Evolutionary conservation across 495 filamentous ascomycete species (phyloP).

Genomic region (Daldinia grandis): DNA sequence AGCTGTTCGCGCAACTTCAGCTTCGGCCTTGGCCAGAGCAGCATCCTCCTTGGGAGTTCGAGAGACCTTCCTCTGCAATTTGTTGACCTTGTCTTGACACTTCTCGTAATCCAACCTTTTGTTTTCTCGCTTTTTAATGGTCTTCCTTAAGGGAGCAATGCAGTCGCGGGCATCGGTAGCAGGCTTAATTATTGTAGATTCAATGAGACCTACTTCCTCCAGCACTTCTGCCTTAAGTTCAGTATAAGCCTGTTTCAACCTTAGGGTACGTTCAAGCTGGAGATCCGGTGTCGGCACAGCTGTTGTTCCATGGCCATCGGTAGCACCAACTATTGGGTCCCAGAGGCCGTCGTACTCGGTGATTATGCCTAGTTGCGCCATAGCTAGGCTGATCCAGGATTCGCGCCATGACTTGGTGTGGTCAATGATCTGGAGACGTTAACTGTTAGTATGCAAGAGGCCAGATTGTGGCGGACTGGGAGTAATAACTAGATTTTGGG

Average conservation of each 20-base stretch:
- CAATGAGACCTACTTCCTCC: slow-evolving; percentile 77
- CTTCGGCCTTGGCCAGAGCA: slow-evolving; percentile 77
- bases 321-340: slow-evolving; percentile 76
- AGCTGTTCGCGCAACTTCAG: slow-evolving; percentile 72
- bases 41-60: slow-evolving; percentile 81
- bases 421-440: slow-evolving; percentile 74
- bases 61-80: slow-evolving; percentile 73
- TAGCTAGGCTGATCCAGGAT: slow-evolving; percentile 79
- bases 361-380: slow-evolving; percentile 72
- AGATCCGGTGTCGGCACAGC: slow-evolving; percentile 69
- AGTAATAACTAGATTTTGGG: not conserved
- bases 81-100: slow-evolving; percentile 76
- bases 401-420: slow-evolving; percentile 84
- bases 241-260: slow-evolving; percentile 73
- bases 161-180: slow-evolving; percentile 75
- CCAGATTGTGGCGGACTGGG: not conserved
- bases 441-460: slow-evolving; percentile 2
- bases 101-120: slow-evolving; percentile 91
- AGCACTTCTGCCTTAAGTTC: slow-evolving; percentile 79
- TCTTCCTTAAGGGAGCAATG: slow-evolving; percentile 81
- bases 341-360: slow-evolving; percentile 82
- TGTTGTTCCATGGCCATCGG: slow-evolving; percentile 60
- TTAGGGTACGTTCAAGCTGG: slow-evolving; percentile 71
- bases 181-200: slow-evolving; percentile 75
- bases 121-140: slow-evolving; percentile 91